Percentiles rank a stretch among this genome's conserved stretches.
Conservation (phyloP, 768 basidiomycete genomes). For the Cystobasidium onofrii region DNA sequence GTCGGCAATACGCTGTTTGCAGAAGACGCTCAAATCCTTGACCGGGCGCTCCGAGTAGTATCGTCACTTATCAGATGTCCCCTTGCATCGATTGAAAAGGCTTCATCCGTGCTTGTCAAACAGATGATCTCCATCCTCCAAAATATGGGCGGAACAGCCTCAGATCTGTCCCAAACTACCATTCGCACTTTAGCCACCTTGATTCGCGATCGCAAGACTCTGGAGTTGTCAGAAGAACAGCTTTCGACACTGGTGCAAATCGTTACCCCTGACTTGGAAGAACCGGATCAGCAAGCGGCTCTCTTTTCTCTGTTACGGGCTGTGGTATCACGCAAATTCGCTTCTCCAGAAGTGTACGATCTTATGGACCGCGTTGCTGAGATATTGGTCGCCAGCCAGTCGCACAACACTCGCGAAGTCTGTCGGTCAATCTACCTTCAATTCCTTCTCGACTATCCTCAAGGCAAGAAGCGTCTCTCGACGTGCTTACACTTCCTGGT, state of each 20-base stretch:
- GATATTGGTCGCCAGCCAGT: constrained; percentile 88
- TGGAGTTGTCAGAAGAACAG: constrained; percentile 80
- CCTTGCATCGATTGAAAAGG: constrained; percentile 61
- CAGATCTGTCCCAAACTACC: constrained; percentile 78
- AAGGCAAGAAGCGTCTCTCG: constrained; percentile 80
- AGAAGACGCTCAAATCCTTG: constrained; percentile 62
- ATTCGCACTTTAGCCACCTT: constrained; percentile 77
- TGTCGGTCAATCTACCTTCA: constrained; percentile 81
- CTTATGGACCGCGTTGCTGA: constrained; percentile 87
- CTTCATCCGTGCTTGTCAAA: constrained; percentile 70
- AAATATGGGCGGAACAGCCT: constrained; percentile 74
- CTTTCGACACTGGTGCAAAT: constrained; percentile 69
- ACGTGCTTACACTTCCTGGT: constrained; percentile 85
- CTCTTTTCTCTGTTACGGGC: constrained; percentile 83
- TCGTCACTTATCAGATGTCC: constrained; percentile 78
- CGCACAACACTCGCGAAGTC: constrained; percentile 78
- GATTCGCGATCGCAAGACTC: constrained; percentile 75
- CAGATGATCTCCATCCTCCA: constrained; percentile 77
- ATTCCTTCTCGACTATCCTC: constrained; percentile 94
- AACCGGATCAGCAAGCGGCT: constrained; percentile 70
- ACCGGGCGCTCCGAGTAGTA: constrained; percentile 66
- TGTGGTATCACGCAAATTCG: constrained; percentile 79
- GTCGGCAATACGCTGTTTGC: constrained; percentile 92
- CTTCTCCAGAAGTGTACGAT: constrained; percentile 94
- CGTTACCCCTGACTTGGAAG: constrained; percentile 80